Percentiles rank a stretch among this genome's conserved stretches.
Evolutionary conservation across 352 stramenopile genomes (phyloP).

Genomic region (Stramenopiles sp.): DNA sequence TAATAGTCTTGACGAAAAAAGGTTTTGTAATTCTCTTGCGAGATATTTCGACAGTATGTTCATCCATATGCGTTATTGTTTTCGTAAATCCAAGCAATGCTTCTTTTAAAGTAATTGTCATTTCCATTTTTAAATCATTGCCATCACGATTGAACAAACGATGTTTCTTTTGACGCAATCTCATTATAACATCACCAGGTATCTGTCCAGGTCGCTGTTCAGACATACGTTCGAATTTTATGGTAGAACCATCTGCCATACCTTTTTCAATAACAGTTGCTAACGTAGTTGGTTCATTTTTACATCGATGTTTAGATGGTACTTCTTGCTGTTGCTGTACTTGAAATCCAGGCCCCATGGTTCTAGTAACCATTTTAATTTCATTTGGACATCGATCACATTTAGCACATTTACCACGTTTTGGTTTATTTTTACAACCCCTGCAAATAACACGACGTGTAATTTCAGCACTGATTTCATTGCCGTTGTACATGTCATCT

Average conservation of each 20-base stretch:
- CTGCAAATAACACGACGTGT: conserved; percentile 58
- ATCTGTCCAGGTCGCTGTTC: conserved; percentile 65
- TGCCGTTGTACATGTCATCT: conserved; percentile 85
- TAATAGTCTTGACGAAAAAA: conserved; percentile 59
- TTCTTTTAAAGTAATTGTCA: conserved; percentile 79
- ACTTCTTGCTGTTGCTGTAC: conserved; percentile 33
- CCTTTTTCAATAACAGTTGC: conserved; percentile 84
- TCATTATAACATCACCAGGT: conserved; percentile 71
- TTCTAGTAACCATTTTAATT: conserved; percentile 41
- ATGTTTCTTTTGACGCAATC: conserved; percentile 58
- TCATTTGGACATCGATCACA: conserved; percentile 74
- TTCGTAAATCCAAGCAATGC: conserved; percentile 77
- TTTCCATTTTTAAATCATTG: conserved; percentile 79
- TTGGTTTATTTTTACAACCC: conserved; percentile 74
- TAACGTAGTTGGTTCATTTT: conserved; percentile 77
- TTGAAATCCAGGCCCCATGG: conserved; percentile 28
- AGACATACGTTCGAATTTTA: conserved; percentile 73
- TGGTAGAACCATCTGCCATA: conserved; percentile 66
- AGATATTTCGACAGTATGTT: conserved; percentile 55
- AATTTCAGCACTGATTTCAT: conserved; percentile 75
- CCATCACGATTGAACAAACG: conserved; percentile 67
- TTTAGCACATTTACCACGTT: conserved; percentile 63
- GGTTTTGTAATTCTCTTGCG: conserved; percentile 65
- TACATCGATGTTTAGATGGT: conserved; percentile 30
- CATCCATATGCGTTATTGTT: conserved; percentile 74